Evolutionary conservation across 331 rosid genomes (phyloP), one percentile per base, ranked within the genome.

Genomic region (Prunus yedoensis): DNA sequence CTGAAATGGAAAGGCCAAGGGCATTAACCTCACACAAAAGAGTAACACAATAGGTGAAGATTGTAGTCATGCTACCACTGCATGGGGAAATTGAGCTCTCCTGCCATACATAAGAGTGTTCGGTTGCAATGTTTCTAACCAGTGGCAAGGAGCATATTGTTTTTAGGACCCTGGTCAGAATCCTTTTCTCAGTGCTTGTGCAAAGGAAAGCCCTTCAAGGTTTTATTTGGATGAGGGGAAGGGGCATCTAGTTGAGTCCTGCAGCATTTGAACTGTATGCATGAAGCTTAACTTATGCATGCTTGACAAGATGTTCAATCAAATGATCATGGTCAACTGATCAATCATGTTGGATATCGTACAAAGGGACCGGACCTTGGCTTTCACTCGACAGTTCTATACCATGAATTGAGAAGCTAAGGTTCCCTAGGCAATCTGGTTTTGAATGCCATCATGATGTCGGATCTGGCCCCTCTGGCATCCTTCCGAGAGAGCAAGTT

Each of bases 1-100:
- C 94, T 4, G 99, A 92, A 83, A 95, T 87, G 94, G 98, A 89
- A 78, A 91, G 86, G 96, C 98, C 12, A 88, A 91, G 89, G 98
- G 97, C 79, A 27, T 87, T 83, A 83, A 78, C 85, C 88, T 83
- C 83, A 82, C 94, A 72, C 43, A 88, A 73, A 79, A 91, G 89
- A 87, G 65, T 86, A 68, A 90, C 85, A 66, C 91, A 83, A 80
- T 88, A 88, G 91, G 89, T 82, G 88, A 83, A 68, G 70, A 66
- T 54, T 68, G 70, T 56, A 65, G 85, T 83, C 66, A 80, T 68
- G 50, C 74, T 83, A 78, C 79, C 79, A 73, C 80, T 58, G 75
- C 85, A 51, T 61, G 80, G 9, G 15, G 78, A 82, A 77, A 72
- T 47, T 68, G 64, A 62, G 84, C 87, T 83, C 85, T 83, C 85